Evolutionary conservation across 441 rosid species (phyloP).

Genomic region (Dalechampia spathulata): DNA sequence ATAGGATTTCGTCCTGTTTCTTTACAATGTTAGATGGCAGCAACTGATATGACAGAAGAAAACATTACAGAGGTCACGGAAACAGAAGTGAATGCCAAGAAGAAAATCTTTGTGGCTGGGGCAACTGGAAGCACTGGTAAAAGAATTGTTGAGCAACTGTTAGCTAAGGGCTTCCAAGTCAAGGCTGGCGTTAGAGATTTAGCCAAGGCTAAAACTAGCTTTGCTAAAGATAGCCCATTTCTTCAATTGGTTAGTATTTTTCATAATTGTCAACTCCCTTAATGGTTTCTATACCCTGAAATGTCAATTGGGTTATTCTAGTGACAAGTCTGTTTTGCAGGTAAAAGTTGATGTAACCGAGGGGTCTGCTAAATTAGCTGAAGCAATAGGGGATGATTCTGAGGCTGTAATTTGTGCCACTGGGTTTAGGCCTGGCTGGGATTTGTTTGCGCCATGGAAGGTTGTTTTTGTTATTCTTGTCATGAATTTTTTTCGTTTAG

Average conservation of each 20-base stretch:
- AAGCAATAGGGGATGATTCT: constrained; percentile 72
- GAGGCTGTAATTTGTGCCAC: constrained; percentile 83
- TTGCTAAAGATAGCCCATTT: constrained; percentile 45
- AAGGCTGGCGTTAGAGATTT: constrained; percentile 82
- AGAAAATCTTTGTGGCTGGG: constrained; percentile 79
- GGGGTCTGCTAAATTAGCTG: constrained; percentile 70
- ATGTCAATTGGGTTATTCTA: too few species aligned
- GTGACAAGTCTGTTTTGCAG: constrained; percentile 21
- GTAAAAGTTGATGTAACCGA: constrained; percentile 84
- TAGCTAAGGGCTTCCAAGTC: constrained; percentile 71
- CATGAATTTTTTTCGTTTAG: background rate
- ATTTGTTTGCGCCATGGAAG: constrained; percentile 85
- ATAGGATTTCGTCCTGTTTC: too few species aligned
- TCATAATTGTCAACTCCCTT: too few species aligned
- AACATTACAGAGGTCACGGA: constrained; percentile 15
- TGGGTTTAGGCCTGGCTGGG: constrained; percentile 73
- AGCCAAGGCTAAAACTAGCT: constrained; percentile 51
- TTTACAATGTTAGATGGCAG: too few species aligned
- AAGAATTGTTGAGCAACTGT: constrained; percentile 69
- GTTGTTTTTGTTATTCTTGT: constrained; percentile 11
- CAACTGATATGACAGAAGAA: constrained; percentile 36
- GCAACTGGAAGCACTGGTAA: constrained; percentile 80
- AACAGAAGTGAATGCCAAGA: constrained; percentile 17
- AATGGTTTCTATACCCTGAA: too few species aligned
- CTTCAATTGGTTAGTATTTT: constrained; percentile 59